A percentile compares a stretch with the other conserved stretches of the same genome.
Conservation (phyloP, 805 yeast genomes). For the Schwanniomyces occidentalis region DNA sequence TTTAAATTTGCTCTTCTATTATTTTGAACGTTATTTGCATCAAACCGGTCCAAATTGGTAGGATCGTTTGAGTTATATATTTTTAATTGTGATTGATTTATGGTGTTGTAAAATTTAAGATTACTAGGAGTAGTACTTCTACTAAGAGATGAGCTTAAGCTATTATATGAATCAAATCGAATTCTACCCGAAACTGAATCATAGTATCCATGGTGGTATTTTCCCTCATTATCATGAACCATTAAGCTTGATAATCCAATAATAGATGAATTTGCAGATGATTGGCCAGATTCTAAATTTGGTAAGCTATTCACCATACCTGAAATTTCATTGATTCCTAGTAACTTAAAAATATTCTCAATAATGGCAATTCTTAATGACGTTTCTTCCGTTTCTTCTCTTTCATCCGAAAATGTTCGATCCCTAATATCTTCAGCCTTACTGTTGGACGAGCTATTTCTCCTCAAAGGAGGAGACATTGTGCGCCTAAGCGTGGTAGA, state of each 20-base stretch:
- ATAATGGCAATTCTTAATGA: slow-evolving; percentile 62
- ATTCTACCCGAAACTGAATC: slow-evolving; percentile 18
- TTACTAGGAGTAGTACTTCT: slow-evolving; percentile 16
- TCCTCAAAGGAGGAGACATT: slow-evolving; percentile 6
- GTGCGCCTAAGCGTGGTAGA: too few relatives aligned
- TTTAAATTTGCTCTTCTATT: slow-evolving; percentile 6
- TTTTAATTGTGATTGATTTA: slow-evolving; percentile 19
- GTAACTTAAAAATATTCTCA: slow-evolving; percentile 65
- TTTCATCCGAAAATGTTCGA: slow-evolving; percentile 50
- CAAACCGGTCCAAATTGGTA: not conserved
- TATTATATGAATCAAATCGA: slow-evolving; percentile 11
- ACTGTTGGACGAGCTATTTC: slow-evolving; percentile 14
- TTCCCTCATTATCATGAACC: slow-evolving; percentile 9
- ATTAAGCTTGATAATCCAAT: slow-evolving; percentile 27
- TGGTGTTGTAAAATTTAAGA: slow-evolving; percentile 31
- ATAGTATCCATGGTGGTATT: slow-evolving; percentile 14
- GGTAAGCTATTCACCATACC: slow-evolving; percentile 21
- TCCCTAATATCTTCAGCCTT: slow-evolving; percentile 20
- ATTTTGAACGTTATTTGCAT: not conserved
- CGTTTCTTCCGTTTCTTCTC: slow-evolving; percentile 70
- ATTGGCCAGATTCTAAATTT: slow-evolving; percentile 10
- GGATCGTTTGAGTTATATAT: not conserved
- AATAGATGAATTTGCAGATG: slow-evolving; percentile 31
- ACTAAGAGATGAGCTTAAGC: slow-evolving; percentile 7
- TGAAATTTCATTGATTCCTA: slow-evolving; percentile 56